Conservation (phyloP, 805 yeast species). For the Spathaspora sp. region DNA sequence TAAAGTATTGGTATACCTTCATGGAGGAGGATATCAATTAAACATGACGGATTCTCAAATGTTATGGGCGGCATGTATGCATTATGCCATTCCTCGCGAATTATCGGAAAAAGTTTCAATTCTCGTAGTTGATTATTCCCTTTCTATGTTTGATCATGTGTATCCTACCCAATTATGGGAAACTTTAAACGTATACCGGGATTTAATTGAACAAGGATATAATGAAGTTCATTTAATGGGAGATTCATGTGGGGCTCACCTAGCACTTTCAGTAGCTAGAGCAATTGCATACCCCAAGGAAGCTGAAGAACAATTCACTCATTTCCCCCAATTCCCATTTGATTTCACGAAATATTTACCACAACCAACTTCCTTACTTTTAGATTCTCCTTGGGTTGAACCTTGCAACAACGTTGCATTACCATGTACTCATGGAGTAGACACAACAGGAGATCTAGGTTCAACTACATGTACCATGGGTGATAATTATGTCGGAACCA, state of each 20-base stretch:
- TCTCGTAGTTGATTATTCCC: conserved; percentile 25
- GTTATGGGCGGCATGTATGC: conserved; percentile 21
- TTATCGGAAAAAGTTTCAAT: conserved; percentile 15
- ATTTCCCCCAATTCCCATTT: conserved; percentile 13
- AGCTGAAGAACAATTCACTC: conserved; percentile 17
- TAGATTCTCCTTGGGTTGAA: conserved; percentile 35
- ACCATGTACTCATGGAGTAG: conserved; percentile 20
- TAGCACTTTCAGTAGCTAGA: conserved; percentile 17
- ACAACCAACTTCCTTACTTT: conserved; percentile 23
- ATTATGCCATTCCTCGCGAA: conserved; percentile 18
- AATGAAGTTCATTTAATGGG: conserved; percentile 32
- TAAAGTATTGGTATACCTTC: conserved; percentile 22
- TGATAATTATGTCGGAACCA: conserved; percentile 23
- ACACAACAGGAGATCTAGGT: conserved; percentile 28
- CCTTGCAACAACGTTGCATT: conserved; percentile 19
- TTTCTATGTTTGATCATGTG: conserved; percentile 23
- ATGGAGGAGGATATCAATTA: conserved; percentile 32
- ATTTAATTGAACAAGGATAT: conserved; percentile 17
- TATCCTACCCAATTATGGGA: conserved; percentile 31
- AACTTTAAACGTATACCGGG: conserved; percentile 20
- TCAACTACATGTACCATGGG: conserved; percentile 24
- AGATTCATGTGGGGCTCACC: conserved; percentile 42
- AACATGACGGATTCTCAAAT: conserved; percentile 26
- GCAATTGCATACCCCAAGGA: conserved; percentile 28
- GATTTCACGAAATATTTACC: conserved; percentile 12